Evolutionary conservation across 331 rosid genomes (phyloP), one percentile per base, ranked within the genome.

Genomic region (Acacia pycnantha): DNA sequence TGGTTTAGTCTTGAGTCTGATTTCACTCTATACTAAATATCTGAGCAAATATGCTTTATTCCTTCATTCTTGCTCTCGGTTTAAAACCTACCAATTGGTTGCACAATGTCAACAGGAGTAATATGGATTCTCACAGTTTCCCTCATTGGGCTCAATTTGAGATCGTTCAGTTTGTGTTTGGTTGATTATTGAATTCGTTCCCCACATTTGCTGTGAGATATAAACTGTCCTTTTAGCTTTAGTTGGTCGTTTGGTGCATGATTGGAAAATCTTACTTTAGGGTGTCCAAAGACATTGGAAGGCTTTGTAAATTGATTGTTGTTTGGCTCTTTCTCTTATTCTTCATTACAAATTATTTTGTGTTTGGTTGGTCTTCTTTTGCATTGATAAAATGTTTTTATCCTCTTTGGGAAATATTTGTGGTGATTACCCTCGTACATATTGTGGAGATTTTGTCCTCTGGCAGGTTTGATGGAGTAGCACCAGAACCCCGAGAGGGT

Each of bases 401-500:
- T 11, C 27, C 19, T 62, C 21, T 33, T 14, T 18, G 46, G 71
- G 46, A 35, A 67, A 67, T 67, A 67, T 35, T 67, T 37, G 2
- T 37, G 27, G 47, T 19, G 46, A 35, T 8, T 12, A 66, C 13
- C 5, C 46, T 33, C 71, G 27, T 62, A 62, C 86, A 65, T 59
- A 43, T 87, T 72, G 77, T 56, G 79, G 86, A 56, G 75, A 78
- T 86, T 48, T 59, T 73, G 58, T 82, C 58, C 31, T 80, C 69
- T 83, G 87, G 82, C 92, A 96, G 99, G 86, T 96, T 96, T 31
- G 94, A 92, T 86, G 98, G 97, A 86, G 51, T 85, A 82, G 97
- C 90, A 43, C 86, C 87, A 4, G 99, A 96, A 84, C 99, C 99
- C 19, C 89, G 99, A 80, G 91, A 90, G 89, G 99, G 99, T 67